phyloP scores from a whole-genome alignment of 345 rosid species.

The Turnera subulata region DNA sequence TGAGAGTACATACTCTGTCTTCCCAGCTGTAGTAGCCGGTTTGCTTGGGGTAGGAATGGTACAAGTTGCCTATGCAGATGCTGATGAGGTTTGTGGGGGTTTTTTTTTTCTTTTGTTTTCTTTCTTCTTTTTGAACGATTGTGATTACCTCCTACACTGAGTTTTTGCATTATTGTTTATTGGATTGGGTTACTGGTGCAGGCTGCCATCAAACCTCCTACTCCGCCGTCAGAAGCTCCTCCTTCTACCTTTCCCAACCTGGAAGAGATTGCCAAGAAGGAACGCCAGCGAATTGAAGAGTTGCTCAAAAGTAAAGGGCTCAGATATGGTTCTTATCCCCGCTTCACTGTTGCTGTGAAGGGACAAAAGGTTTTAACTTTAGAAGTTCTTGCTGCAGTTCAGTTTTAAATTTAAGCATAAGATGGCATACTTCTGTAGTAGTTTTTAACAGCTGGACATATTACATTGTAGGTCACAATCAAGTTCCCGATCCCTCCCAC shows the following conservation, averaged over 20 bases:
- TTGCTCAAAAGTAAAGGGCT: constrained; percentile 53
- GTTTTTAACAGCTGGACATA: neutral
- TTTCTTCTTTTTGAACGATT: neutral
- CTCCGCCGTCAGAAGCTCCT: constrained; percentile 37
- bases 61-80: constrained; percentile 61
- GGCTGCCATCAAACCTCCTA: constrained; percentile 39
- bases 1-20: constrained; percentile 11
- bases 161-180: neutral
- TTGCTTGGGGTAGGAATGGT: constrained; percentile 50
- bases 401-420: neutral
- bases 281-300: constrained; percentile 60
- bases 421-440: neutral
- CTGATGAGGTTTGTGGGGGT: constrained; percentile 58
- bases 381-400: neutral
- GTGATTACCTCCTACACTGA: too few relatives aligned
- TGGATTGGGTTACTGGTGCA: constrained; percentile 21
- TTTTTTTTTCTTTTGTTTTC: neutral
- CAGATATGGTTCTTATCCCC: constrained; percentile 55
- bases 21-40: constrained; percentile 50
- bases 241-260: constrained; percentile 44
- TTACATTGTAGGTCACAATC: constrained; percentile 55
- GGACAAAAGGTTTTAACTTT: constrained; percentile 96
- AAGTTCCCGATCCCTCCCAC: constrained; percentile 76
- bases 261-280: constrained; percentile 67
- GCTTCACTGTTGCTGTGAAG: constrained; percentile 66